Evolutionary conservation across 176 grass and related monocot genomes (phyloP), one percentile per base, ranked within the genome.

Genomic region (Oropetium thomaeum): DNA sequence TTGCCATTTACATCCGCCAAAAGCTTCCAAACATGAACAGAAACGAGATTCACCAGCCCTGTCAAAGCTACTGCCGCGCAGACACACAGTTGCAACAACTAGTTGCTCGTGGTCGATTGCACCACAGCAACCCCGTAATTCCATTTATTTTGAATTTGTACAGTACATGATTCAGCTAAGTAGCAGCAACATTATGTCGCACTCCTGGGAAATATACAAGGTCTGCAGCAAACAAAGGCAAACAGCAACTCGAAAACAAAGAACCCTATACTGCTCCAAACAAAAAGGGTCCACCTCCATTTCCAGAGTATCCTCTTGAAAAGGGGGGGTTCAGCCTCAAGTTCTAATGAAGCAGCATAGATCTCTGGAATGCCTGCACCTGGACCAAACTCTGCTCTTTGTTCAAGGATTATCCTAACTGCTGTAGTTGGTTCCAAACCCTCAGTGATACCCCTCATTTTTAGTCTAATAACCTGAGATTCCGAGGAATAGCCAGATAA

Each of bases 261-360:
- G 38, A 94, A 47, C 30, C 82, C 89, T 71, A 89, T 88, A 53
- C 89, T 92, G 39, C 85, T 89, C 96, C 96, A 98, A 33, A 98
- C 86, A 79, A 95, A 92, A 49, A 98, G 26, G 10, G 89, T 98
- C 88, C 87, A 93, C 77, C 91, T 98, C 89, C 91, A 94, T 54
- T 53, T 88, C 96, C 91, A 98, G 67, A 92, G 83, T 29, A 94
- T 55, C 59, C 87, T 92, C 84, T 94, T 94, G 53, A 92, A 38
- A 27, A 98, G 60, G 55, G 96, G 89, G 68, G 90, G 87, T 58
- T 94, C 96, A 6, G 87, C 90, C 72, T 95, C 96, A 41, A 94
- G 84, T 41, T 62, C 84, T 34, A 98, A 49, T 25, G 86, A 85
- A 35, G 90, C 89, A 0, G 81, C 79, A 67, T 94, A 98, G 31